These are phyloP conservation scores for Pigoraptor vietnamica DNA, from an alignment of 78 protist genomes.

Conservation along the genomic window DNA sequence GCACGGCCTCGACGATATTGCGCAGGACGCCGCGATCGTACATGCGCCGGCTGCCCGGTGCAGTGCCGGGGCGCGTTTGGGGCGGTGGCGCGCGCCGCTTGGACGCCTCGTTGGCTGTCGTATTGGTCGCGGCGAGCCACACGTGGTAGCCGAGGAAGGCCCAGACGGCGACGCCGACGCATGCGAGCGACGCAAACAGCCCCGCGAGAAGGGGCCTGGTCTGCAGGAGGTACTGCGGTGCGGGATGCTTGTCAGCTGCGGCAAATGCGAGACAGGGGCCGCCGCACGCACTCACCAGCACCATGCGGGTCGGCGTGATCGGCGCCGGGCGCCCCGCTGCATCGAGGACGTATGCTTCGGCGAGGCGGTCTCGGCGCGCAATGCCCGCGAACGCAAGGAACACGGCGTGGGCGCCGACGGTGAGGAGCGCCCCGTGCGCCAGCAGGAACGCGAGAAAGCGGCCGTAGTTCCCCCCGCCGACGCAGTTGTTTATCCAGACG, in stretches of 20 bases:
- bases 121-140: background rate
- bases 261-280: too few relatives aligned
- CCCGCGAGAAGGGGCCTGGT: background rate
- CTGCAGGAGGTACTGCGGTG: background rate
- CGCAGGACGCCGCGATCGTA: background rate
- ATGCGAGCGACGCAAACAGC: background rate
- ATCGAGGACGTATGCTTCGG: background rate
- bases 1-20: background rate
- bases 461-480: slow-evolving; percentile 36
- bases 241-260: background rate
- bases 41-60: background rate
- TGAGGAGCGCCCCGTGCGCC: background rate
- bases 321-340: background rate
- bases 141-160: background rate
- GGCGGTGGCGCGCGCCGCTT: background rate
- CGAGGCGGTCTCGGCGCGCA: background rate
- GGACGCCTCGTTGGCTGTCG: background rate
- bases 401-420: background rate
- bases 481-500: slow-evolving; percentile 57
- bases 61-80: background rate
- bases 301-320: background rate
- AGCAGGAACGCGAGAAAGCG: background rate
- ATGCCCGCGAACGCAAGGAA: background rate
- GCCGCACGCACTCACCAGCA: background rate
- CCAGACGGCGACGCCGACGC: background rate